Percentiles rank a stretch among this genome's conserved stretches.
phyloP scores from a whole-genome alignment of 176 grass and related monocot genomes.

The Lolium perenne region DNA sequence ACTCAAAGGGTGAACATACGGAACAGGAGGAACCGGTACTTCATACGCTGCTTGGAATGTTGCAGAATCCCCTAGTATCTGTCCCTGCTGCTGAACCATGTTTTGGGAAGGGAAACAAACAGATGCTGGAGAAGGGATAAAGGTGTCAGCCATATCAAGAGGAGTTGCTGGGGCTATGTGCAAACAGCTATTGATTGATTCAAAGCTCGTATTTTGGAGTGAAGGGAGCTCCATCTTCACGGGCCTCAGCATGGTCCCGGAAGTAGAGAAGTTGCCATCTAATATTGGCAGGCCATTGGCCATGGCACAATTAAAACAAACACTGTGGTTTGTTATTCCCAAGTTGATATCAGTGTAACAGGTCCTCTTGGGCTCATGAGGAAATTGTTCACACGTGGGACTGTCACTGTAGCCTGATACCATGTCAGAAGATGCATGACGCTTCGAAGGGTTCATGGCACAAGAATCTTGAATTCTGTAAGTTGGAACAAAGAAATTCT shows the following conservation, averaged over 20 bases:
- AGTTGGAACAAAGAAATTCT: background rate
- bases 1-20: constrained; percentile 15
- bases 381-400: constrained; percentile 20
- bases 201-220: constrained; percentile 62
- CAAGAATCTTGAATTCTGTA: constrained; percentile 9
- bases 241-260: constrained; percentile 39
- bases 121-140: constrained; percentile 34
- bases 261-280: constrained; percentile 64
- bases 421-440: constrained; percentile 19
- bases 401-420: background rate
- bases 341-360: constrained; percentile 37
- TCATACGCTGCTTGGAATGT: constrained; percentile 43
- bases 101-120: background rate
- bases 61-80: constrained; percentile 4
- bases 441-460: constrained; percentile 27
- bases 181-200: constrained; percentile 14
- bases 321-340: constrained; percentile 18
- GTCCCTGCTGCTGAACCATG: constrained; percentile 27
- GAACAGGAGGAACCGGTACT: background rate
- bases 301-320: constrained; percentile 40
- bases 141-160: constrained; percentile 22
- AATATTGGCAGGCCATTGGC: constrained; percentile 31
- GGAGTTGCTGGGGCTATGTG: background rate
- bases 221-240: constrained; percentile 73
- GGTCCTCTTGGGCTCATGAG: constrained; percentile 25